Conservation (phyloP, 2,329 filamentous ascomycete genomes). For the Calonectria pteridis region DNA sequence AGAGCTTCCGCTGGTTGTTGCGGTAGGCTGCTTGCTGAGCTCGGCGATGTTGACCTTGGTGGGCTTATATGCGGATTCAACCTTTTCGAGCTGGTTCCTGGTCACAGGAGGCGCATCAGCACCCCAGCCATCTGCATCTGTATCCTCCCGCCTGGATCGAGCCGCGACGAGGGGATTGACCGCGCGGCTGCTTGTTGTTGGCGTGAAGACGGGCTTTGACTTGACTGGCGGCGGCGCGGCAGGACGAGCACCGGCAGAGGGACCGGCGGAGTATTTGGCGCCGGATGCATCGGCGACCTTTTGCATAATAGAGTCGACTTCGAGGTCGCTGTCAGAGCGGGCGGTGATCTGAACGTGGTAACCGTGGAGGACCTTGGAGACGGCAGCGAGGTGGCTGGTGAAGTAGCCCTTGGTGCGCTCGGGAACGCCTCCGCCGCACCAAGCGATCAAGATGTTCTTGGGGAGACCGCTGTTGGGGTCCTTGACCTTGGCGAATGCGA, state of each 20-base stretch:
- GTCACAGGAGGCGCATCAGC: conserved; percentile 92
- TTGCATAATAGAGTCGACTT: conserved; percentile 87
- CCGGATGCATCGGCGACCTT: conserved; percentile 96
- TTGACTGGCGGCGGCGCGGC: conserved; percentile 77
- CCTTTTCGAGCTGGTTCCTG: conserved; percentile 89
- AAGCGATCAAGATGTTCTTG: conserved; percentile 93
- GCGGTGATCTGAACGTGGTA: conserved; percentile 99
- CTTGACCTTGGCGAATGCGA: conserved; percentile 96
- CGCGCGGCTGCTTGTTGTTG: conserved; percentile 68
- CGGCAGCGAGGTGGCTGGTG: conserved; percentile 90
- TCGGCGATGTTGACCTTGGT: conserved; percentile 95
- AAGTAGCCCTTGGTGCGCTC: conserved; percentile 99
- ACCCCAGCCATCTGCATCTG: conserved; percentile 94
- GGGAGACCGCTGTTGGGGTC: conserved; percentile 91
- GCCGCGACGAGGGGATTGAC: conserved; percentile 76
- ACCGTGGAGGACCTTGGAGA: conserved; percentile 92
- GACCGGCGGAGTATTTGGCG: conserved; percentile 87
- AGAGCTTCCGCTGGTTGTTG: conserved; percentile 70
- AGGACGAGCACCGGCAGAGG: conserved; percentile 64
- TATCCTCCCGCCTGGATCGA: conserved; percentile 71
- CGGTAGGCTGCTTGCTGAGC: conserved; percentile 78
- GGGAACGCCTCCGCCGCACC: conserved; percentile 98
- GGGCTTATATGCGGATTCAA: conserved; percentile 91
- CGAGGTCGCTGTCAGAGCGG: conserved; percentile 89
- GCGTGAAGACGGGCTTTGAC: conserved; percentile 93